Evolutionary conservation across 2,329 filamentous ascomycete genomes (phyloP).

Genomic region (Aureobasidium sp.): DNA sequence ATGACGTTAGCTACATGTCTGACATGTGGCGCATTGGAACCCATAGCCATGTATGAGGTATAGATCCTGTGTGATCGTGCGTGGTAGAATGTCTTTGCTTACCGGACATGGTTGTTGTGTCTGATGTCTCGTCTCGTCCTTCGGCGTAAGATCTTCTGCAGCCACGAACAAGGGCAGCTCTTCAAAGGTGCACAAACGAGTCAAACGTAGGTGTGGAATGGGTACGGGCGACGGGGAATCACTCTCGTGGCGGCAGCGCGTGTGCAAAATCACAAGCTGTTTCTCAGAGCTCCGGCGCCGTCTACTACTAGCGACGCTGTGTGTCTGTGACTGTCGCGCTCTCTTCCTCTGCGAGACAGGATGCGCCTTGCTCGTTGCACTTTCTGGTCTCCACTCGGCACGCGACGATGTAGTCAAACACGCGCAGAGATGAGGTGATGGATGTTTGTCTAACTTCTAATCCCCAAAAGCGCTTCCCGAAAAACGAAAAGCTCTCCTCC

Average conservation of each 20-base stretch:
- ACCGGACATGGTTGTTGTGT: conserved; percentile 17
- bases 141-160: background rate
- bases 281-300: background rate
- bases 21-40: background rate
- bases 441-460: conserved; percentile 12
- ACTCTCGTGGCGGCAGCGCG: conserved; percentile 8
- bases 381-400: background rate
- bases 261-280: conserved; percentile 10
- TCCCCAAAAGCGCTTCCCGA: background rate
- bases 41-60: background rate
- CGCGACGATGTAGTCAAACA: conserved; percentile 10
- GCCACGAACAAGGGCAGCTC: background rate
- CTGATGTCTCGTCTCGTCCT: background rate
- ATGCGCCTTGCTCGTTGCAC: background rate
- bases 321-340: background rate
- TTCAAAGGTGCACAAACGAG: conserved; percentile 7
- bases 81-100: conserved; percentile 11
- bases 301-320: background rate
- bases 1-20: conserved; percentile 14
- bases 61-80: background rate
- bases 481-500: conserved; percentile 4
- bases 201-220: conserved; percentile 1
- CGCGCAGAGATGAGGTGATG: conserved; percentile 5
- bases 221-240: conserved; percentile 2
- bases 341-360: background rate